Base-by-base conservation (phyloP, 148 eudicot genomes). In the Pharnaceum exiguum region DNA sequence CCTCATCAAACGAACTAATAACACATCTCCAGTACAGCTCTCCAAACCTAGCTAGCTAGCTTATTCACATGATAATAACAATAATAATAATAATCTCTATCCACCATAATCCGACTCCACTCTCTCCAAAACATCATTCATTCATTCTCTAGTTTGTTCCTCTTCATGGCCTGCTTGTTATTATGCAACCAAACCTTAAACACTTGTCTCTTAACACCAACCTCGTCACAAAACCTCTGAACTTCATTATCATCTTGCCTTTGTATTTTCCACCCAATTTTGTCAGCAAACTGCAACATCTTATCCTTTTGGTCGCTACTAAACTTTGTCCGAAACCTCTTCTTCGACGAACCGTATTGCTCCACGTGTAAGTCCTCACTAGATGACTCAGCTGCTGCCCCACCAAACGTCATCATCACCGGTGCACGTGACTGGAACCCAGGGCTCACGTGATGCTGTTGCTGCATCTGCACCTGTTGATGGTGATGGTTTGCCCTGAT, bases 331-430 rank as follows among this genome's bases (percentile, higher is more conserved):
- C 79, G 32, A 31, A 61, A 61, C 55, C 79, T 59, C 69, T 70
- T 75, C 66, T 48, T 71, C 10, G 70, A 46, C 0, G 12, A 46
- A 31, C 54, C 57, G 2, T 32, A 47, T 2, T 57, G 46, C 22
- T 47, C 39, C 13, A 21, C 62, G 11, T 76, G 71, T n/a, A 87
- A 69, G 48, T 82, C 93, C 35, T 90, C 97, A 39, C 95, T 87
- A 0, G 93, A 90, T 1, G 95, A 82, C 12, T 81, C 95, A 16
- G 72, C 83, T 3, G 71, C 71, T 5, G 56, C 80, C 8, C 82
- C 77, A 3, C 83, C 86, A 17, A 90, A 87, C 18, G 75, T 74
- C 80, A 87, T 57, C 89, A 90, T 87, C 27, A 67, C 35, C 22
- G 78, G 65, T 27, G 67, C 49, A 10, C 30, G 76, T 33, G 17